Conservation (phyloP, 495 filamentous ascomycete species). For the Xylaria cubensis region DNA sequence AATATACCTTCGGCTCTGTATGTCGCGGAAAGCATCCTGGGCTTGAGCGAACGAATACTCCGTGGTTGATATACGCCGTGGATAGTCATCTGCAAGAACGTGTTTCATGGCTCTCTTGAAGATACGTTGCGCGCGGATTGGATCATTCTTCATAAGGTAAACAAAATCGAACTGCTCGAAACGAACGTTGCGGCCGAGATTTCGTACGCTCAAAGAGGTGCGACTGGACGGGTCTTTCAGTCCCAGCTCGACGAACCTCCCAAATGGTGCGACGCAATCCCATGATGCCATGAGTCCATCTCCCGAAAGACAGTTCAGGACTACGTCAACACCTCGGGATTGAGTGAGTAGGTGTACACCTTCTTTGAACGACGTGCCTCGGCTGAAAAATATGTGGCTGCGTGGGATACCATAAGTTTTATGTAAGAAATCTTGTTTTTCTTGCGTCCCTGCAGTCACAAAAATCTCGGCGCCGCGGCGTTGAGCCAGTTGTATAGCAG, state of each 20-base stretch:
- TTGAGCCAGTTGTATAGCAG: conserved; percentile 20
- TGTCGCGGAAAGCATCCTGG: conserved; percentile 51
- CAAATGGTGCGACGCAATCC: conserved; percentile 50
- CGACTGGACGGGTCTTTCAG: not conserved
- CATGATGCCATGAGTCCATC: conserved; percentile 46
- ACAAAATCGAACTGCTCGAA: conserved; percentile 25
- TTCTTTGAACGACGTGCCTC: conserved; percentile 20
- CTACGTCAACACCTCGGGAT: conserved; percentile 23
- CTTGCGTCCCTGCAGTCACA: conserved; percentile 15
- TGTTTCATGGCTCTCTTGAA: conserved; percentile 39
- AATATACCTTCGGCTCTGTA: conserved; percentile 55
- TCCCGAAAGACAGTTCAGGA: conserved; percentile 56
- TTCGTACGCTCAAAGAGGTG: conserved; percentile 9
- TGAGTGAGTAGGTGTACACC: conserved; percentile 8
- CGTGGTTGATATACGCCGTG: conserved; percentile 29
- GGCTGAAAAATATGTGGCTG: conserved; percentile 24
- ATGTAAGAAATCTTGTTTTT: conserved; percentile 17
- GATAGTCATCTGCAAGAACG: conserved; percentile 23
- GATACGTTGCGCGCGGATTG: conserved; percentile 24
- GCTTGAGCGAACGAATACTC: conserved; percentile 46
- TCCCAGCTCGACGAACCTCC: conserved; percentile 50
- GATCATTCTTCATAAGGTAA: conserved; percentile 18
- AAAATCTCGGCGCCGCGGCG: conserved; percentile 15
- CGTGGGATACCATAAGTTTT: conserved; percentile 17
- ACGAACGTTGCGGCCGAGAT: conserved; percentile 19